Conservation (phyloP, 257 asterid species). For the Rauvolfia tetraphylla region DNA sequence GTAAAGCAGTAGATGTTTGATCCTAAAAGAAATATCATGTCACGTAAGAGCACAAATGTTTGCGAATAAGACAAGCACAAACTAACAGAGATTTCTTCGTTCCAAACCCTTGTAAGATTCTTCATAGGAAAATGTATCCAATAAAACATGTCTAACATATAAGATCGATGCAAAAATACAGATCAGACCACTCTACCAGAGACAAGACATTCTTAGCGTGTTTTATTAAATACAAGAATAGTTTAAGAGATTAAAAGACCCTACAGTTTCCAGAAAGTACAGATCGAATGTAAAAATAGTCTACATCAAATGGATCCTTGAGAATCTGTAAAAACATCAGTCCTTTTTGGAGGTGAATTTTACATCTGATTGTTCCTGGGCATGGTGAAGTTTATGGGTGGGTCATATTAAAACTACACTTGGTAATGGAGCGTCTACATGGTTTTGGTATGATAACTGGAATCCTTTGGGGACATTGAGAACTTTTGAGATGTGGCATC, state of each 20-base stretch:
- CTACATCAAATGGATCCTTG: too few species aligned
- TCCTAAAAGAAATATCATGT: background rate
- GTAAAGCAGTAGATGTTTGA: background rate
- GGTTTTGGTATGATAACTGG: too few species aligned
- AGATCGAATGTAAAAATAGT: background rate
- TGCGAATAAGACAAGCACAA: background rate
- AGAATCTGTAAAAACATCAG: too few species aligned
- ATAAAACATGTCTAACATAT: too few species aligned
- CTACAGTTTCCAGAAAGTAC: background rate
- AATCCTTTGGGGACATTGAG: too few species aligned
- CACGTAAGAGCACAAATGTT: background rate
- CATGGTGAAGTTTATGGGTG: too few species aligned
- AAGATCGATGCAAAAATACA: background rate
- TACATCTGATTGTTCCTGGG: too few species aligned
- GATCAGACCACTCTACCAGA: background rate
- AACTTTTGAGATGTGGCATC: too few species aligned
- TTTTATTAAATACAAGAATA: background rate
- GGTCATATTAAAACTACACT: too few species aligned
- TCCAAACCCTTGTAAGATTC: background rate
- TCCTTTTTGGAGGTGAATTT: too few species aligned
- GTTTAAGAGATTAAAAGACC: background rate
- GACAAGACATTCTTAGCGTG: background rate
- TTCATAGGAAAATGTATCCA: too few species aligned
- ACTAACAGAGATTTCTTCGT: background rate
- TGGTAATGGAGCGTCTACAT: too few species aligned